These are phyloP conservation scores for Termitomyces sp. DNA, from an alignment of 768 basidiomycete genomes.

Conservation along the genomic window DNA sequence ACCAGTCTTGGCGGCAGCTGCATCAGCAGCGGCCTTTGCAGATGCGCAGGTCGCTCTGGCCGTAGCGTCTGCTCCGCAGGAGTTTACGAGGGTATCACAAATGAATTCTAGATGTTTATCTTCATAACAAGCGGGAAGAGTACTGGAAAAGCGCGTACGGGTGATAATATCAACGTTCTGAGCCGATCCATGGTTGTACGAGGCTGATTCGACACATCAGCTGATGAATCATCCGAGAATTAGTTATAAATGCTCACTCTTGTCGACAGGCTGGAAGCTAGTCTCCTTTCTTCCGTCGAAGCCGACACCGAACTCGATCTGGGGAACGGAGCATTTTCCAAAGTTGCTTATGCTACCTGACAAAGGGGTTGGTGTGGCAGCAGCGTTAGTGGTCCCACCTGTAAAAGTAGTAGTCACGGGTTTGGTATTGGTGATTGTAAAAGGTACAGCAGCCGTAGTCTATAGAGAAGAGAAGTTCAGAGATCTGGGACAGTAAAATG, in stretches of 20 bases:
- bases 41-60: slow-evolving; percentile 45
- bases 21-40: slow-evolving; percentile 38
- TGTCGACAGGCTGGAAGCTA: slow-evolving; percentile 47
- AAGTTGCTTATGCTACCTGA: slow-evolving; percentile 36
- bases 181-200: slow-evolving; percentile 58
- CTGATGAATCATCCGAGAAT: neutral
- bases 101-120: slow-evolving; percentile 33
- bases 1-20: slow-evolving; percentile 40
- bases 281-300: slow-evolving; percentile 55
- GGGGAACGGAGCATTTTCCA: slow-evolving; percentile 47
- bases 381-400: neutral
- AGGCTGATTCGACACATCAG: slow-evolving; percentile 22
- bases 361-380: neutral
- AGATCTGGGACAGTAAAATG: too few relatives aligned
- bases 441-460: too few relatives aligned
- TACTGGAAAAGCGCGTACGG: slow-evolving; percentile 22
- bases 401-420: neutral
- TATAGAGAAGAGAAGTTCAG: too few relatives aligned
- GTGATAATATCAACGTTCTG: slow-evolving; percentile 58
- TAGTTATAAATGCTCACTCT: slow-evolving; percentile 24
- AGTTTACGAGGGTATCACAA: slow-evolving; percentile 51
- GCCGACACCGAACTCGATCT: slow-evolving; percentile 52
- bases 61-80: slow-evolving; percentile 49
- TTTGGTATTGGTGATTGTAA: too few relatives aligned
- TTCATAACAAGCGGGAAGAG: too few relatives aligned